phyloP scores from a whole-genome alignment of 1,284 basidiomycete genomes.

The Caloboletus inedulis region DNA sequence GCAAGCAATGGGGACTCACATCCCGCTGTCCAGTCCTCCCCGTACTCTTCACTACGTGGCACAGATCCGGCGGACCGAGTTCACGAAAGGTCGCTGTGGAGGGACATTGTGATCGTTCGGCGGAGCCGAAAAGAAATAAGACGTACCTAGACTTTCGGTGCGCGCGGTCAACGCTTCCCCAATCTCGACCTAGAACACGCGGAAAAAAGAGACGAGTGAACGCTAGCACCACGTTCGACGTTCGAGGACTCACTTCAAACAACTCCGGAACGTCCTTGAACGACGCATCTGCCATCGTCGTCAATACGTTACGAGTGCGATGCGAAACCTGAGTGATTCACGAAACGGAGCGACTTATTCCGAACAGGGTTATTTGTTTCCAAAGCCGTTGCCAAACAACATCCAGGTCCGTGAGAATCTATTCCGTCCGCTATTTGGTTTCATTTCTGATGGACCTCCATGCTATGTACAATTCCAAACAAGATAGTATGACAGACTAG shows the following conservation, averaged over 20 bases:
- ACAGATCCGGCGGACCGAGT: conserved; percentile 95
- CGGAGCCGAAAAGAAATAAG: not conserved
- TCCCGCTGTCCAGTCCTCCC: conserved; percentile 83
- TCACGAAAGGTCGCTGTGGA: conserved; percentile 86
- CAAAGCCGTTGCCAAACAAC: conserved; percentile 27
- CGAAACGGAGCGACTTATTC: not conserved
- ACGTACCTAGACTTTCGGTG: conserved; percentile 87
- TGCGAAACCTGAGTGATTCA: not conserved
- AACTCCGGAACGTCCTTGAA: conserved; percentile 65
- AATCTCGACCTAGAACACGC: conserved; percentile 70
- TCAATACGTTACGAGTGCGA: conserved; percentile 1
- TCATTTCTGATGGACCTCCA: conserved; percentile 5
- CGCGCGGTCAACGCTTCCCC: conserved; percentile 88
- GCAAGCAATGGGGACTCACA: conserved; percentile 47
- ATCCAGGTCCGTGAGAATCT: not conserved
- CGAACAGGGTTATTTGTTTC: conserved; percentile 19
- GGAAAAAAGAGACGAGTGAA: conserved; percentile 5
- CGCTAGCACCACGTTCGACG: not conserved
- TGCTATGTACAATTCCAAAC: conserved; percentile 23
- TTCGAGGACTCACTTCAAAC: conserved; percentile 44
- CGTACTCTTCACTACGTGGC: conserved; percentile 92
- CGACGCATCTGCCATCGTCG: conserved; percentile 49
- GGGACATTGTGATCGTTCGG: not conserved
- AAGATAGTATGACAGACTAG: conserved; percentile 14
- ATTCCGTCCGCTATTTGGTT: conserved; percentile 1